Evolutionary conservation across 495 filamentous ascomycete species (phyloP).

Genomic region (Friedmanniomyces endolithicus): DNA sequence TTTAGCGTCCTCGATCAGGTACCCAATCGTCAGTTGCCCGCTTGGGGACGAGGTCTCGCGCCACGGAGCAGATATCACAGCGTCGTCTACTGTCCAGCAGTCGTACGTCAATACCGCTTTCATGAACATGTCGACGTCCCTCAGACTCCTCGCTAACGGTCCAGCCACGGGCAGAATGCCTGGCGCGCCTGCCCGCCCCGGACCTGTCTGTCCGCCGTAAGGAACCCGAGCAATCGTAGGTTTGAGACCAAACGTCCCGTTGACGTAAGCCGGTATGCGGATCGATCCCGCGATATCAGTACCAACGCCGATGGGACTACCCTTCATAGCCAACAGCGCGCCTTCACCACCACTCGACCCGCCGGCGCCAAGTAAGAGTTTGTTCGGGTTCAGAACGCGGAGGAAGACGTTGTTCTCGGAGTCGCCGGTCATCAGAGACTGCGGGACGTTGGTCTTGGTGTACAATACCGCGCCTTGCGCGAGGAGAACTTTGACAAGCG

Average conservation of each 20-base stretch:
- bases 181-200: slow-evolving; percentile 1
- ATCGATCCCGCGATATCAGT: slow-evolving; percentile 29
- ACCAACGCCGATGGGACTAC: slow-evolving; percentile 30
- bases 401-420: slow-evolving; percentile 23
- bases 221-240: slow-evolving; percentile 25
- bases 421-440: slow-evolving; percentile 43
- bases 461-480: slow-evolving; percentile 40
- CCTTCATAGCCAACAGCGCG: slow-evolving; percentile 36
- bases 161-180: slow-evolving; percentile 11
- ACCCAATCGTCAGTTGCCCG: slow-evolving; percentile 15
- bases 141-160: slow-evolving; percentile 9
- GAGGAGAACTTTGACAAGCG: slow-evolving; percentile 28
- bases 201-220: slow-evolving; percentile 6
- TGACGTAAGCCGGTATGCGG: slow-evolving; percentile 28
- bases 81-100: slow-evolving; percentile 10
- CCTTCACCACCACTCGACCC: slow-evolving; percentile 52
- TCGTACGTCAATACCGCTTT: slow-evolving; percentile 2
- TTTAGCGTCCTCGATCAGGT: slow-evolving; percentile 20
- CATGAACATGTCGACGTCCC: slow-evolving; percentile 15
- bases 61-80: slow-evolving; percentile 13
- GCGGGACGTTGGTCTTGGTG: slow-evolving; percentile 44
- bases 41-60: background rate
- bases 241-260: slow-evolving; percentile 25
- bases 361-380: slow-evolving; percentile 46
- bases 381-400: slow-evolving; percentile 23